These are phyloP conservation scores for Boletus sp. DNA, from an alignment of 768 basidiomycete genomes.

Conservation along the genomic window DNA sequence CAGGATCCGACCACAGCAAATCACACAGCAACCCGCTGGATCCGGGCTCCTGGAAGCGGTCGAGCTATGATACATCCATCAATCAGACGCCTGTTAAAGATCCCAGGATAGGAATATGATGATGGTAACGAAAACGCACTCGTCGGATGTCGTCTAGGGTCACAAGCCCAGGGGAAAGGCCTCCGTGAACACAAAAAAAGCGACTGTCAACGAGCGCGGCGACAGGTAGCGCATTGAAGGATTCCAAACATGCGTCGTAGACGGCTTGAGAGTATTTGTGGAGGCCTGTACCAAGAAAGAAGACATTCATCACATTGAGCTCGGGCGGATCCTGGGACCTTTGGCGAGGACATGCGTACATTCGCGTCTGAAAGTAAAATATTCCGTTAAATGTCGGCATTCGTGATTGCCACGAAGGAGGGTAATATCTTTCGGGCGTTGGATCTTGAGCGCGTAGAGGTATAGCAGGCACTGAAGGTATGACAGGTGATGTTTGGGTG, in stretches of 20 bases:
- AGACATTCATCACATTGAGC: slow-evolving; percentile 6
- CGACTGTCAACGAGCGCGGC: slow-evolving; percentile 90
- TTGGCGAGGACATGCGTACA: slow-evolving; percentile 47
- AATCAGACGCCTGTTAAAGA: slow-evolving; percentile 2
- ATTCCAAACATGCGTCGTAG: slow-evolving; percentile 89
- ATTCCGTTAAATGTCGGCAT: slow-evolving; percentile 94
- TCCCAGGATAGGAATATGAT: not conserved
- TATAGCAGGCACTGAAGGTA: slow-evolving; percentile 75
- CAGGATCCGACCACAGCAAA: slow-evolving; percentile 93
- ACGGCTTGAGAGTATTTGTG: slow-evolving; percentile 42
- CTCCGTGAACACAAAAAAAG: slow-evolving; percentile 98
- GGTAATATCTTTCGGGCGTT: slow-evolving; percentile 77
- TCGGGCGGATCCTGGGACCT: not conserved
- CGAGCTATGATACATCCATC: slow-evolving; percentile 50
- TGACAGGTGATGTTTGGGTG: not conserved
- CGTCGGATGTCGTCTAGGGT: slow-evolving; percentile 69
- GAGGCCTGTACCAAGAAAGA: slow-evolving; percentile 21
- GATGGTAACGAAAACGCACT: slow-evolving; percentile 39
- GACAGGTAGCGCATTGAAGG: slow-evolving; percentile 88
- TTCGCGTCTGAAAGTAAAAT: slow-evolving; percentile 98
- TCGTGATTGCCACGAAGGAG: slow-evolving; percentile 96
- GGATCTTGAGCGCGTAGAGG: slow-evolving; percentile 89
- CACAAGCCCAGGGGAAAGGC: slow-evolving; percentile 83
- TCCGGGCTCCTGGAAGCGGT: slow-evolving; percentile 93
- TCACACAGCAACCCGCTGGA: slow-evolving; percentile 91